These are phyloP conservation scores for Nitzschia sp. DNA, from an alignment of 108 stramenopile genomes.

Conservation along the genomic window DNA sequence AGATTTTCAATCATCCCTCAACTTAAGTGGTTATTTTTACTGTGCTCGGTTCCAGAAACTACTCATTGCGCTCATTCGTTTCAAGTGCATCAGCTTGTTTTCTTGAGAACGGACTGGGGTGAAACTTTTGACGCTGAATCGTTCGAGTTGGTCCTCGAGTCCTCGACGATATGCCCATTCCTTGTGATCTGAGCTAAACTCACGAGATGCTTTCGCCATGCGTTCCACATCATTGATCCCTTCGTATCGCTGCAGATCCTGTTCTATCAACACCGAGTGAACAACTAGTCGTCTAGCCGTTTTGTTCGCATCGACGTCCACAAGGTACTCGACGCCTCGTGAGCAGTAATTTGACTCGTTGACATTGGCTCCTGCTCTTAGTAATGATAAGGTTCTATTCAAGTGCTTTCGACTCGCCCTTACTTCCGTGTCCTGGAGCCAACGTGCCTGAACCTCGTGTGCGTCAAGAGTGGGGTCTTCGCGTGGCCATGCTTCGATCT, in stretches of 20 bases:
- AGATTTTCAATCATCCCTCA: too few species aligned
- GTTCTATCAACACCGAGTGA: background rate
- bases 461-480: background rate
- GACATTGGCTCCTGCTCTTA: background rate
- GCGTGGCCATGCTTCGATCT: background rate
- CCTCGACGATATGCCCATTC: background rate
- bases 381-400: background rate
- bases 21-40: background rate
- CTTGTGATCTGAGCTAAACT: background rate
- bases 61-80: background rate
- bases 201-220: background rate
- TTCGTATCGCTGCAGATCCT: background rate
- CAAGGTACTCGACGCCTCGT: background rate
- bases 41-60: too few species aligned
- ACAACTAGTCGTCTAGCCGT: background rate
- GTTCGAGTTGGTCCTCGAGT: background rate
- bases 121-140: background rate
- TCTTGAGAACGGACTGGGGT: background rate
- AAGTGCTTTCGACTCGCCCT: background rate
- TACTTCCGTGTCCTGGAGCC: background rate
- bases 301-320: background rate
- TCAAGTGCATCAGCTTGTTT: conserved; percentile 1
- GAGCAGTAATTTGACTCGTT: background rate
- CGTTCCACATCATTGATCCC: background rate
- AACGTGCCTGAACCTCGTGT: background rate